phyloP scores from a whole-genome alignment of 805 yeast genomes.

The Ascoidea rubescens region DNA sequence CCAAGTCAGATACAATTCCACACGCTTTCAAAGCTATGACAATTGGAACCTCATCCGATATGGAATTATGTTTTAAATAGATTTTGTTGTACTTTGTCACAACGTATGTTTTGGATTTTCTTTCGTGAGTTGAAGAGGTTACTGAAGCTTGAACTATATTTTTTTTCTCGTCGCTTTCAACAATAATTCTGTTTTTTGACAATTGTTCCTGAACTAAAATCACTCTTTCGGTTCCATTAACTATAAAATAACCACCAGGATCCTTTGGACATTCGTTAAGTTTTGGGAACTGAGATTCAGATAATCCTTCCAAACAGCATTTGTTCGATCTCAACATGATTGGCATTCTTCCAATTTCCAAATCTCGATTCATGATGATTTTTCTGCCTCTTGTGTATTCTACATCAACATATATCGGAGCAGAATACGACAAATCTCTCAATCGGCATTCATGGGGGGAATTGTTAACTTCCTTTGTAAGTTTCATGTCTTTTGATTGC shows the following conservation, averaged over 20 bases:
- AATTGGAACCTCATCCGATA: conserved; percentile 90
- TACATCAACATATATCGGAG: conserved; percentile 92
- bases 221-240: conserved; percentile 96
- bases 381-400: conserved; percentile 93
- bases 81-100: conserved; percentile 83
- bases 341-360: conserved; percentile 98
- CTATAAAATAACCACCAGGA: conserved; percentile 97
- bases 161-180: conserved; percentile 93
- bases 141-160: conserved; percentile 94
- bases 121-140: conserved; percentile 94
- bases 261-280: conserved; percentile 92
- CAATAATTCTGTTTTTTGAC: conserved; percentile 93
- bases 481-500: background rate
- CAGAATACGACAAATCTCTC: conserved; percentile 87
- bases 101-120: conserved; percentile 94
- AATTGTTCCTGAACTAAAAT: conserved; percentile 94
- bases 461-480: conserved; percentile 40
- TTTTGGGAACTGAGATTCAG: conserved; percentile 74
- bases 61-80: conserved; percentile 88
- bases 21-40: conserved; percentile 90
- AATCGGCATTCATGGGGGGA: conserved; percentile 95
- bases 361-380: conserved; percentile 76
- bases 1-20: conserved; percentile 84
- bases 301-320: conserved; percentile 71
- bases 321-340: conserved; percentile 90